phyloP scores from a whole-genome alignment of 768 basidiomycete species.

The Lactarius evosmus region DNA sequence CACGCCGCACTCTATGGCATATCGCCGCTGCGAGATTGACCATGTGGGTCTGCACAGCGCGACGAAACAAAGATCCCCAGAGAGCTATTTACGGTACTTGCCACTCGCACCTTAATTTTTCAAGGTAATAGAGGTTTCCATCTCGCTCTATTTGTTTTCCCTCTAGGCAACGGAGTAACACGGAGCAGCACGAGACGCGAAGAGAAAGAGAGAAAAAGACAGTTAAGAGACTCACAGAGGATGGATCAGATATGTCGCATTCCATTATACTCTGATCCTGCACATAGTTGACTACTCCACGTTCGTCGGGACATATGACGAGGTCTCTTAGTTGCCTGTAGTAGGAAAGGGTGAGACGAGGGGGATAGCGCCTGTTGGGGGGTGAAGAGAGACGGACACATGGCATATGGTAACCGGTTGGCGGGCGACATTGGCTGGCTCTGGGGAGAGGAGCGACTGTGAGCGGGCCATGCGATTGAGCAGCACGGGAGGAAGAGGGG shows the following conservation, averaged over 20 bases:
- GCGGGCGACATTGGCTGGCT: constrained; percentile 42
- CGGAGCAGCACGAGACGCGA: too few relatives aligned
- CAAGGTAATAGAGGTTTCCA: neutral
- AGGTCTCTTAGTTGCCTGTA: constrained; percentile 75
- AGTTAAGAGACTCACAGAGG: constrained; percentile 41
- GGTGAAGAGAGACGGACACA: constrained; percentile 42
- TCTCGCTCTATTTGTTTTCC: neutral
- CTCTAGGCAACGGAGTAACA: neutral
- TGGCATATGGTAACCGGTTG: constrained; percentile 56
- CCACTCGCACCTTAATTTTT: neutral
- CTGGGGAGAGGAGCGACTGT: constrained; percentile 43
- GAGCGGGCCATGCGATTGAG: constrained; percentile 45
- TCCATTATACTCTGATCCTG: constrained; percentile 53
- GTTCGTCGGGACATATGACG: constrained; percentile 65
- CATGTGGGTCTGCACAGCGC: too few relatives aligned
- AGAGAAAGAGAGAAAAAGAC: neutral
- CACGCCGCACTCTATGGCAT: neutral
- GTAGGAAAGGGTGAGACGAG: constrained; percentile 7
- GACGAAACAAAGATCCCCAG: neutral
- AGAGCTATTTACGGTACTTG: neutral
- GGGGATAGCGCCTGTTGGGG: constrained; percentile 12
- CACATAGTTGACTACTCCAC: constrained; percentile 64
- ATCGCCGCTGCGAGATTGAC: neutral
- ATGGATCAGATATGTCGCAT: constrained; percentile 50
- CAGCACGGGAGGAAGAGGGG: neutral